A percentile compares a stretch with the other conserved stretches of the same genome.
These are phyloP conservation scores for Aspergillus sp. DNA, from an alignment of 2,329 filamentous ascomycete species.

Conservation along the genomic window DNA sequence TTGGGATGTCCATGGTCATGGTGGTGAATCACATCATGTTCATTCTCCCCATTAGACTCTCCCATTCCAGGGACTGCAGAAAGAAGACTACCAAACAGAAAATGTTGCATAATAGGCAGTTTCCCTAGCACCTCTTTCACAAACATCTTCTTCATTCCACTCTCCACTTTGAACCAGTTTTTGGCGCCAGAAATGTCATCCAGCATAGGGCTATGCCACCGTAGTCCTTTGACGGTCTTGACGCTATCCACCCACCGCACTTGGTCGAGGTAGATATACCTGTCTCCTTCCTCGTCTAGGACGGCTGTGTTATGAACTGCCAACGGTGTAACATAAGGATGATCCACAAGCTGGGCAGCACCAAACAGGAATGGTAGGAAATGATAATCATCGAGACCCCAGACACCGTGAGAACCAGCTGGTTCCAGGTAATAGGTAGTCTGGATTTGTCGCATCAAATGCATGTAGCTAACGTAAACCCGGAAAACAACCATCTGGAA, in stretches of 20 bases:
- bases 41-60: slow-evolving; percentile 40
- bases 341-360: slow-evolving; percentile 80
- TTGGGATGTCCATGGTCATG: slow-evolving; percentile 65
- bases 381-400: slow-evolving; percentile 96
- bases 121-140: slow-evolving; percentile 87
- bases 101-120: slow-evolving; percentile 97
- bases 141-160: slow-evolving; percentile 96
- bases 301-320: slow-evolving; percentile 84
- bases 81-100: slow-evolving; percentile 83
- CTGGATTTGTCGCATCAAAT: slow-evolving; percentile 82
- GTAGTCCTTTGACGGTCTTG: slow-evolving; percentile 88
- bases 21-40: slow-evolving; percentile 58
- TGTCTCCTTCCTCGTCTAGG: slow-evolving; percentile 76
- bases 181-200: slow-evolving; percentile 92
- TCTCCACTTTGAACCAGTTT: slow-evolving; percentile 87
- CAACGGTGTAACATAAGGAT: slow-evolving; percentile 72
- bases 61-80: slow-evolving; percentile 77
- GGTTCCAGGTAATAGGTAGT: slow-evolving; percentile 94
- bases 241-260: slow-evolving; percentile 92
- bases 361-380: slow-evolving; percentile 96
- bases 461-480: slow-evolving; percentile 78
- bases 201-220: slow-evolving; percentile 98
- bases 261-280: slow-evolving; percentile 89
- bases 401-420: slow-evolving; percentile 93
- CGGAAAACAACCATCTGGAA: slow-evolving; percentile 71